Evolutionary conservation across 176 grass and related monocot species (phyloP).

Genomic region (Phyllostachys edulis): DNA sequence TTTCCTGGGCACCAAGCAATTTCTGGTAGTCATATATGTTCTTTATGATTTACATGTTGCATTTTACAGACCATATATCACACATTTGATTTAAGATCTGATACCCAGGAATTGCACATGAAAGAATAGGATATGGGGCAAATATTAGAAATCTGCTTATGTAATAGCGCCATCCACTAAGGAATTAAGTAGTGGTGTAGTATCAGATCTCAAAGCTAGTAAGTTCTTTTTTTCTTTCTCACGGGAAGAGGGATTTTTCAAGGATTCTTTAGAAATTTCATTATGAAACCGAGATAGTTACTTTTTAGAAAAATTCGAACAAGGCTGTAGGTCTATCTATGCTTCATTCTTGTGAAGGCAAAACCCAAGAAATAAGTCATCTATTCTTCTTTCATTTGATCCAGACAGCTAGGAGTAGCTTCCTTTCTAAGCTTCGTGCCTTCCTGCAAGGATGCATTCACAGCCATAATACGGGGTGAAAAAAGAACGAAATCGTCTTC

Average conservation of each 20-base stretch:
- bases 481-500: background rate
- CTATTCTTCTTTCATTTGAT: background rate
- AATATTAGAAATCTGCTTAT: too few species aligned
- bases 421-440: background rate
- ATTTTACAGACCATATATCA: background rate
- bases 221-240: too few species aligned
- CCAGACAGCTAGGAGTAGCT: background rate
- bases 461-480: background rate
- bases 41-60: background rate
- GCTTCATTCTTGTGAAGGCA: background rate
- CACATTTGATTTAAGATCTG: background rate
- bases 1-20: too few species aligned
- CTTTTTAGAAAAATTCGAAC: background rate
- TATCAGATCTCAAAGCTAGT: too few species aligned
- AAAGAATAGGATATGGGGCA: too few species aligned
- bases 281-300: background rate
- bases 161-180: too few species aligned
- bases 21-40: background rate
- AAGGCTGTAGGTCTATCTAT: background rate
- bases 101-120: too few species aligned
- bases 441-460: background rate
- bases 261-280: background rate
- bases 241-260: too few species aligned
- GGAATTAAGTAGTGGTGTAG: too few species aligned
- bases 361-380: too few species aligned